Conservation (phyloP, 1,139 yeast genomes). For the Ashbya aceris region DNA sequence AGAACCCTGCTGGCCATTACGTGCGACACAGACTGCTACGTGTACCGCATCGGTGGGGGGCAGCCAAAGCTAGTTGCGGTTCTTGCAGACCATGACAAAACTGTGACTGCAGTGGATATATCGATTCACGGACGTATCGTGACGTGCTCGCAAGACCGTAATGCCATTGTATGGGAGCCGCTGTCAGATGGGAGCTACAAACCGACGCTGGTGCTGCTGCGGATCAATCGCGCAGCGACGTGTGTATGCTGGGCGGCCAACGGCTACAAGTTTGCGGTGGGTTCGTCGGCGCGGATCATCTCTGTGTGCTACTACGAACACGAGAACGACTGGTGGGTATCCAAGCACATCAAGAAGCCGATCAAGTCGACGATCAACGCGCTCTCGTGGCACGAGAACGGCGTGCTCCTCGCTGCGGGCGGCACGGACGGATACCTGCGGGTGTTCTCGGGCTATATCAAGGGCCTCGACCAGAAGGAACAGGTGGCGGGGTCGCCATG, state of each 20-base stretch:
- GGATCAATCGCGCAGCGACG: slow-evolving; percentile 93
- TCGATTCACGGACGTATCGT: slow-evolving; percentile 84
- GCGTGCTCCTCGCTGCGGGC: slow-evolving; percentile 80
- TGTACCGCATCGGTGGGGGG: slow-evolving; percentile 51
- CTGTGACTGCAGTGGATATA: slow-evolving; percentile 90
- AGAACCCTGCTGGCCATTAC: slow-evolving; percentile 68
- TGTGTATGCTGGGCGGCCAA: slow-evolving; percentile 89
- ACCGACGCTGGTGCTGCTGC: slow-evolving; percentile 84
- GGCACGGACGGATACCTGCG: slow-evolving; percentile 93
- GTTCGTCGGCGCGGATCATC: slow-evolving; percentile 87
- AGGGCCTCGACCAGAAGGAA: slow-evolving; percentile 83
- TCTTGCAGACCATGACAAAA: slow-evolving; percentile 81
- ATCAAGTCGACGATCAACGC: slow-evolving; percentile 78
- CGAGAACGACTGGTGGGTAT: slow-evolving; percentile 99
- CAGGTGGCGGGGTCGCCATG: slow-evolving; percentile 57
- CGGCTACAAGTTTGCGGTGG: slow-evolving; percentile 92
- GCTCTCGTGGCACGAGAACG: slow-evolving; percentile 92
- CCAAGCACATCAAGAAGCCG: slow-evolving; percentile 92
- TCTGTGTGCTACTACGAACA: slow-evolving; percentile 94
- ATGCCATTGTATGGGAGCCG: slow-evolving; percentile 94
- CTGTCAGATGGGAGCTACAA: slow-evolving; percentile 53
- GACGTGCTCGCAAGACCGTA: slow-evolving; percentile 96
- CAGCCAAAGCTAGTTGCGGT: slow-evolving; percentile 41
- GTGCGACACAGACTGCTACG: slow-evolving; percentile 64
- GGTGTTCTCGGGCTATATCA: slow-evolving; percentile 87